A percentile compares a stretch with the other conserved stretches of the same genome.
Evolutionary conservation across 306 rosid genomes (phyloP).

Genomic region (Rosa lucieae): DNA sequence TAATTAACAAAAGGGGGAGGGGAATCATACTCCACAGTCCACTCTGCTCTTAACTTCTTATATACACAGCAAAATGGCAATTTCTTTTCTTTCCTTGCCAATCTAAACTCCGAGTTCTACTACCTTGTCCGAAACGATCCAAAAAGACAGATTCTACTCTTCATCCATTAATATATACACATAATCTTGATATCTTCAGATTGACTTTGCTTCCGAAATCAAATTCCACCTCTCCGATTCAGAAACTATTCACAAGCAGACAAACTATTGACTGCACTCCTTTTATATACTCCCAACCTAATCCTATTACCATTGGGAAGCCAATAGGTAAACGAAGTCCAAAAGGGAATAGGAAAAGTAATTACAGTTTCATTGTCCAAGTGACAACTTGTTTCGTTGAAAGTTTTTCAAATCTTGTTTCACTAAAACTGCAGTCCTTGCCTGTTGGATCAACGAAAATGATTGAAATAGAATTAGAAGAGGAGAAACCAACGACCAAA

Average conservation of each 20-base stretch:
- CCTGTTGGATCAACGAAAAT: too few species aligned
- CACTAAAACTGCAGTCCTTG: too few species aligned
- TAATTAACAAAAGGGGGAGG: slow-evolving; percentile 12
- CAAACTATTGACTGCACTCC: background rate
- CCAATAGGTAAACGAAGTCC: background rate
- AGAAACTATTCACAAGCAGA: slow-evolving; percentile 35
- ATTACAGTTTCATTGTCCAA: too few species aligned
- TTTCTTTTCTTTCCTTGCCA: background rate
- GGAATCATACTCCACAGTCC: slow-evolving; percentile 25
- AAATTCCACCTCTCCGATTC: slow-evolving; percentile 19
- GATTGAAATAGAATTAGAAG: too few species aligned
- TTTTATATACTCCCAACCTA: background rate
- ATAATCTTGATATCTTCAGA: slow-evolving; percentile 6
- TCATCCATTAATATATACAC: slow-evolving; percentile 51
- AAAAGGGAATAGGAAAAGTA: background rate
- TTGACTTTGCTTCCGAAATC: slow-evolving; percentile 34
- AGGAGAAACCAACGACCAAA: too few species aligned
- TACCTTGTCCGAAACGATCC: slow-evolving; percentile 24
- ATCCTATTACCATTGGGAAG: background rate
- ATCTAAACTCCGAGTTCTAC: slow-evolving; percentile 21
- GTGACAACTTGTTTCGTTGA: too few species aligned
- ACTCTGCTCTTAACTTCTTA: slow-evolving; percentile 10
- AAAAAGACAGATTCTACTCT: slow-evolving; percentile 40
- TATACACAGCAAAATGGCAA: slow-evolving; percentile 3
- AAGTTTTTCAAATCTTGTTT: too few species aligned